Base-by-base conservation (phyloP, 768 basidiomycete genomes). In the Boletus reticulatus region DNA sequence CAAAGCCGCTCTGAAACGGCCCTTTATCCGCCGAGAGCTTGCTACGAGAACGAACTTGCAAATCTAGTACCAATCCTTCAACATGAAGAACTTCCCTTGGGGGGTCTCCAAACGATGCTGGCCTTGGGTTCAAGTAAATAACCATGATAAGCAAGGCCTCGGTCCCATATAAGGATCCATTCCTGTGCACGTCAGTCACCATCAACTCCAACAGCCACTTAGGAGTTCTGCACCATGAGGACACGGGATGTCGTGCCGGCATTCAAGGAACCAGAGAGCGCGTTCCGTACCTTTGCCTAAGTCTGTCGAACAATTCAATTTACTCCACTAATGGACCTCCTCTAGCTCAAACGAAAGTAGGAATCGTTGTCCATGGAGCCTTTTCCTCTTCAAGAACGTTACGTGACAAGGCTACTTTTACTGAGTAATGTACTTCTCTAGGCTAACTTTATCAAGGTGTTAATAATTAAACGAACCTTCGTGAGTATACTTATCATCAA, bases 41-140 rank as follows among this genome's bases (percentile, higher is more conserved):
- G 44, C 38, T 55, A 37, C 46, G 50, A 50, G 50, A 56, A 56
- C 31, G 50, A 56, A 56, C 31, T 32, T 45, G 54, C 37, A 24
- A 45, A 52, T 52, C 43, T 9, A 27, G 24, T 34, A 39, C 46
- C 39, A n/a, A 19, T 50, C 17, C 36, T 50, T 44, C 34, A 17
- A 14, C 10, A 20, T 50, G 22, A 16, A 36, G 31, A 34, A 32
- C 17, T 24, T 17, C 19, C 43, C 29, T 46, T 36, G 12, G 17
- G 24, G 4, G 24, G 22, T 12, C 22, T 16, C 22, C 16, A 39
- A 16, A 7, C 14, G 17, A 41, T 27, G 9, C 9, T 10, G 24
- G 24, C 36, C 36, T 37, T 13, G 36, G 12, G 16, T 12, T 13
- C 36, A 13, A 17, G 36, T 13, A 13, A 17, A 13, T 17, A 17